Percentiles rank a stretch among this genome's conserved stretches.
phyloP scores from a whole-genome alignment of 176 grass and related monocot species.

The Bolboschoenus planiculmis region DNA sequence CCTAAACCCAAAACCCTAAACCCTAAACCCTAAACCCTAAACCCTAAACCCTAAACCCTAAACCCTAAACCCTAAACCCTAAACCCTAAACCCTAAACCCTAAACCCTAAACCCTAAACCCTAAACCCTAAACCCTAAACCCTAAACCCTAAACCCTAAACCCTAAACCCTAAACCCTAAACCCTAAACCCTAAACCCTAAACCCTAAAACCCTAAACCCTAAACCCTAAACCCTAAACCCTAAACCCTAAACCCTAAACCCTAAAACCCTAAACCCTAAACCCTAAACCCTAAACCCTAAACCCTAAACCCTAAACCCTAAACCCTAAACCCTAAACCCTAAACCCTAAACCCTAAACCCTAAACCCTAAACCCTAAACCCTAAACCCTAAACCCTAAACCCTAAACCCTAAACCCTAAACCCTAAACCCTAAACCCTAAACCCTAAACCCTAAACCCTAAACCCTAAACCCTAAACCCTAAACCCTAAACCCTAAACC shows the following conservation, averaged over 20 bases:
- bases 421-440: no score
- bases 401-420: no score
- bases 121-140: not conserved
- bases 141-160: not conserved
- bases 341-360: no score
- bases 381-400: no score
- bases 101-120: conserved; percentile 4
- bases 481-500: no score
- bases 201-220: conserved; percentile 10
- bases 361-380: no score
- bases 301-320: no score
- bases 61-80: not conserved
- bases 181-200: conserved; percentile 21
- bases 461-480: no score
- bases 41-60: conserved; percentile 19
- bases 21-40: conserved; percentile 14
- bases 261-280: not conserved
- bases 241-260: conserved; percentile 22
- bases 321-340: no score
- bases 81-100: conserved; percentile 16
- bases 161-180: conserved; percentile 3
- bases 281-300: no score
- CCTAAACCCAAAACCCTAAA: conserved; percentile 16
- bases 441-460: no score
- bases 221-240: conserved; percentile 24